Conservation (phyloP, 2,329 filamentous ascomycete genomes). For the Fusarium marasasianum region DNA sequence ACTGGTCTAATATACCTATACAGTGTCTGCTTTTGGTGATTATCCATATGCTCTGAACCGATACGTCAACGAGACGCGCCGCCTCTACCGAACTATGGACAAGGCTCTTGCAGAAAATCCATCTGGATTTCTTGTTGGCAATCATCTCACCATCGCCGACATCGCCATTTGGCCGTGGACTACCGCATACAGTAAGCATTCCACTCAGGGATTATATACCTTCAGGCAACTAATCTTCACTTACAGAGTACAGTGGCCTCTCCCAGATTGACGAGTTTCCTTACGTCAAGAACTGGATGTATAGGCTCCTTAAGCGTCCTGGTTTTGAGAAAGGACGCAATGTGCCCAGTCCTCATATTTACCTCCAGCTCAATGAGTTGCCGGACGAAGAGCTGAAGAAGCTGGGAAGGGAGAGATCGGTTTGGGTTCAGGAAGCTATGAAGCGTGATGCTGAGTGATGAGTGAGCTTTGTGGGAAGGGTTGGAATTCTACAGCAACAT, state of each 20-base stretch:
- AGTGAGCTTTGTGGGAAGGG: not conserved
- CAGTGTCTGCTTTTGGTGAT: conserved; percentile 78
- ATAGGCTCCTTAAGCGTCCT: conserved; percentile 72
- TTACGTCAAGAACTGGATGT: conserved; percentile 78
- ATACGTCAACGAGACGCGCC: conserved; percentile 84
- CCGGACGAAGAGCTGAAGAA: conserved; percentile 65
- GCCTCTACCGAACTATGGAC: conserved; percentile 81
- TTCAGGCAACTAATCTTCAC: not conserved
- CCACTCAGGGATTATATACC: not conserved
- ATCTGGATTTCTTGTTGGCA: conserved; percentile 70
- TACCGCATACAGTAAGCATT: conserved; percentile 55
- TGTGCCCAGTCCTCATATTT: conserved; percentile 72
- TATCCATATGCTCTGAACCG: conserved; percentile 84
- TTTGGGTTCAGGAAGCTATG: conserved; percentile 77
- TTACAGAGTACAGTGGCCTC: conserved; percentile 45
- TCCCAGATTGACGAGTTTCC: conserved; percentile 77
- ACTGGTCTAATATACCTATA: not conserved
- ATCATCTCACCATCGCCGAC: conserved; percentile 78
- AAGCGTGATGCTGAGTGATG: conserved; percentile 62
- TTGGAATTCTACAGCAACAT: not conserved
- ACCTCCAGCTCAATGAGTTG: conserved; percentile 58
- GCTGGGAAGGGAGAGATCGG: conserved; percentile 58
- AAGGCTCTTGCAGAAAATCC: conserved; percentile 68
- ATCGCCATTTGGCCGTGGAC: conserved; percentile 85
- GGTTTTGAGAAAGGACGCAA: conserved; percentile 80